phyloP scores from a whole-genome alignment of 1,284 basidiomycete species.

The Trametes hirsuta region DNA sequence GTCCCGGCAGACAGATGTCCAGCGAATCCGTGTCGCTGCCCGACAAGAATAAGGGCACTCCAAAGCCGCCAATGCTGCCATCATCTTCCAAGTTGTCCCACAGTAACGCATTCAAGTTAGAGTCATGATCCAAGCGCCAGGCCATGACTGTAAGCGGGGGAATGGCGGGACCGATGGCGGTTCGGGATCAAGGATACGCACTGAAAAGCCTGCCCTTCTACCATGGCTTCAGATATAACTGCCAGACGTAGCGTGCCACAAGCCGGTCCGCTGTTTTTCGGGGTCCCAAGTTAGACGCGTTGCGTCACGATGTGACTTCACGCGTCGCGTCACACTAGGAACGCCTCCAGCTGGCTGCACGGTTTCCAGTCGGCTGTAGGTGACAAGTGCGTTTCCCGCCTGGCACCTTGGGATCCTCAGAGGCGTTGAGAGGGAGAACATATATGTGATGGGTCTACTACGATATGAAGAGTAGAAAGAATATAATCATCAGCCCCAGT shows the following conservation, averaged over 20 bases:
- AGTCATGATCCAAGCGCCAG: no score
- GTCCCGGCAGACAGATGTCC: not conserved
- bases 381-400: no score
- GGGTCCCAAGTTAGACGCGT: slow-evolving; percentile 1
- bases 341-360: not conserved
- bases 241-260: not conserved
- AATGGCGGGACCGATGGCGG: no score
- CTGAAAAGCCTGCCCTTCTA: no score
- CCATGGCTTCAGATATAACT: not conserved
- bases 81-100: not conserved
- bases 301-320: slow-evolving; percentile 19
- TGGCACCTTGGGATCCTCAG: no score
- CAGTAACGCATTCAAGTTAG: not conserved
- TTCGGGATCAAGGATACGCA: no score
- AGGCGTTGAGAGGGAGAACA: no score
- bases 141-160: no score
- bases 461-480: not conserved
- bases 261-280: not conserved
- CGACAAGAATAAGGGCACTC: slow-evolving; percentile 3
- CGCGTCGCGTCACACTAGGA: slow-evolving; percentile 16
- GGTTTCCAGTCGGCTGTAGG: no score
- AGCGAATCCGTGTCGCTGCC: not conserved
- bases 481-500: slow-evolving; percentile 45
- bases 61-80: not conserved
- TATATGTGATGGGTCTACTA: no score